Evolutionary conservation across 495 filamentous ascomycete genomes (phyloP), one percentile per base, ranked within the genome.

Genomic region (Antarctomyces pellizariae): DNA sequence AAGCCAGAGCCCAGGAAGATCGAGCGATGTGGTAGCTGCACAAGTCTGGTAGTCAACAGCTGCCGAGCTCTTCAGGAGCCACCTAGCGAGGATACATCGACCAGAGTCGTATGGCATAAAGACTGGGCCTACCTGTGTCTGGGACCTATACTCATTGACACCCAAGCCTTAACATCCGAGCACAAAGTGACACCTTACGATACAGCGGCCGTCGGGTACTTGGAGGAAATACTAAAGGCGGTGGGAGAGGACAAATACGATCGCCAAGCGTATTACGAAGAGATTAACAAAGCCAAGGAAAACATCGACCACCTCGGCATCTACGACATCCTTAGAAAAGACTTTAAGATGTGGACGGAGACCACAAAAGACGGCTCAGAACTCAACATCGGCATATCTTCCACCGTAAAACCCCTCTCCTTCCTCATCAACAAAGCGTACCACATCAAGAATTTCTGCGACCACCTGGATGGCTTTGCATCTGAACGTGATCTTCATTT

Each of bases 311-410:
- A 46, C 2, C 50, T 97, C 33, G 59, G 54, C 2, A 42, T 86
- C 32, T 45, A 62, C 2, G 89, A 93, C 34, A 59, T 91, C 9
- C 44, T 93, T 25, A 59, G 71, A 31, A 83, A 89, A 36, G 86
- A 97, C 47, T 97, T 86, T 48, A 97, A 97, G 50, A 62, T 73
- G 31, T 97, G 83, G 82, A 49, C 40, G 3, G 80, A 78, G 38
- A 39, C 28, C 0, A 36, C 31, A 11, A 35, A 31, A 10, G 47
- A 39, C 1, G 41, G 30, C 4, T 33, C 40, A 11, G 47, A 32
- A 1, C 26, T 63, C 16, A 59, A 50, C 11, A 46, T 97, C 5
- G 86, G 86, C 1, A 74, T 91, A 24, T 73, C 70, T 24, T 66
- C 66, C 7, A 56, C 75, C 3, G 67, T 83, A 15, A 71, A 70